phyloP scores from a whole-genome alignment of 2,329 filamentous ascomycete species.

The Cladosporium oxysporum region DNA sequence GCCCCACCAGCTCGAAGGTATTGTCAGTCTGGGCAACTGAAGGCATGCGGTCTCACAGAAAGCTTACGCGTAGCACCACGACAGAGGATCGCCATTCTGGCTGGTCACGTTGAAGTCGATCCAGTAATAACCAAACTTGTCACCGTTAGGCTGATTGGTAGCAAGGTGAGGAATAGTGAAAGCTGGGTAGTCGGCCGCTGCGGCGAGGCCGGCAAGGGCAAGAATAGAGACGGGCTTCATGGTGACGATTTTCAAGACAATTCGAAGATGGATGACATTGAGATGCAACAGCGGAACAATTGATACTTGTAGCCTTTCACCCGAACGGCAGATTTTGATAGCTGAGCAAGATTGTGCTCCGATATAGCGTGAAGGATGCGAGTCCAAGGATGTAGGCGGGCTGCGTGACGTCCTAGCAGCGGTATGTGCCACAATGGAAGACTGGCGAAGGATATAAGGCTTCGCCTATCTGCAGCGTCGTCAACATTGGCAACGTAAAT shows the following conservation, averaged over 20 bases:
- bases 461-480: background rate
- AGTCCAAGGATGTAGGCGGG: background rate
- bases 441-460: background rate
- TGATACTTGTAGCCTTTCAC: background rate
- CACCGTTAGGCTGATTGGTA: conserved; percentile 33
- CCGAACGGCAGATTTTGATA: background rate
- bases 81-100: conserved; percentile 21
- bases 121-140: conserved; percentile 31
- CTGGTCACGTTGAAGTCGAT: conserved; percentile 30
- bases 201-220: conserved; percentile 1
- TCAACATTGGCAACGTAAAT: background rate
- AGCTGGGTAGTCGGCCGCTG: background rate
- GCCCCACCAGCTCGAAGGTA: conserved; percentile 1
- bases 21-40: background rate
- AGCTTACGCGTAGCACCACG: conserved; percentile 24
- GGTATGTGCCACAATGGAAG: background rate
- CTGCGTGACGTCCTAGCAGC: background rate
- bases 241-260: background rate
- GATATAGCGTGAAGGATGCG: conserved; percentile 3
- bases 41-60: background rate
- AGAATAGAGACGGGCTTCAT: conserved; percentile 7
- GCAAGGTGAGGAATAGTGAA: conserved; percentile 19
- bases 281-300: background rate
- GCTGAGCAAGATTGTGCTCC: background rate
- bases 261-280: too few relatives aligned